phyloP scores from a whole-genome alignment of 768 basidiomycete genomes.

The Chalciporus chontae region DNA sequence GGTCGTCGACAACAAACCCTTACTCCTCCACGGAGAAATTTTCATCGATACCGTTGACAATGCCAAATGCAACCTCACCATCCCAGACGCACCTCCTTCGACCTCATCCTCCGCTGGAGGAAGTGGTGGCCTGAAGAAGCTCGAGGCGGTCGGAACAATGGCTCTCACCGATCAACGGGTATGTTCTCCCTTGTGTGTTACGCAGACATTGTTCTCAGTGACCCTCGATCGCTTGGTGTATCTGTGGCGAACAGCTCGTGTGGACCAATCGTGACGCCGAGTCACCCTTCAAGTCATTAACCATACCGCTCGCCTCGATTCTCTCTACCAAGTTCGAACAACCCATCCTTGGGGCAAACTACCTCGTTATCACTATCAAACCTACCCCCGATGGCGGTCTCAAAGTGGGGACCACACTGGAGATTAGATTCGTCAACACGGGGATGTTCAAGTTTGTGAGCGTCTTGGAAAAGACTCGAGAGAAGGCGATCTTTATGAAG shows the following conservation, averaged over 20 bases:
- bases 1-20: constrained; percentile 51
- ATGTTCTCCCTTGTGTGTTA: constrained; percentile 20
- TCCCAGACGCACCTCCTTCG: constrained; percentile 53
- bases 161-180: constrained; percentile 76
- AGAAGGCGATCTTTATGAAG: constrained; percentile 72
- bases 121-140: constrained; percentile 51
- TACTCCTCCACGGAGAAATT: constrained; percentile 63
- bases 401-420: constrained; percentile 57
- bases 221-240: neutral
- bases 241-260: constrained; percentile 48
- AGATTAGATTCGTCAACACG: constrained; percentile 64
- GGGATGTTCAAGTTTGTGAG: constrained; percentile 74
- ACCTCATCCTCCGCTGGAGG: constrained; percentile 44
- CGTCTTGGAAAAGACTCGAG: constrained; percentile 72
- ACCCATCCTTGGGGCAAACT: constrained; percentile 69
- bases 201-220: constrained; percentile 2
- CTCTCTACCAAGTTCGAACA: constrained; percentile 72
- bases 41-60: constrained; percentile 55
- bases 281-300: constrained; percentile 40
- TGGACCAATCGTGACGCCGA: constrained; percentile 43
- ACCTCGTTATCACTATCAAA: constrained; percentile 59
- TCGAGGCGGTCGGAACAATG: constrained; percentile 56
- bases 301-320: constrained; percentile 60
- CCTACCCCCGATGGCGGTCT: constrained; percentile 69
- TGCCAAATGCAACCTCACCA: constrained; percentile 53